These are phyloP conservation scores for Ascochyta pisi DNA, from an alignment of 2,329 filamentous ascomycete genomes.

Conservation along the genomic window DNA sequence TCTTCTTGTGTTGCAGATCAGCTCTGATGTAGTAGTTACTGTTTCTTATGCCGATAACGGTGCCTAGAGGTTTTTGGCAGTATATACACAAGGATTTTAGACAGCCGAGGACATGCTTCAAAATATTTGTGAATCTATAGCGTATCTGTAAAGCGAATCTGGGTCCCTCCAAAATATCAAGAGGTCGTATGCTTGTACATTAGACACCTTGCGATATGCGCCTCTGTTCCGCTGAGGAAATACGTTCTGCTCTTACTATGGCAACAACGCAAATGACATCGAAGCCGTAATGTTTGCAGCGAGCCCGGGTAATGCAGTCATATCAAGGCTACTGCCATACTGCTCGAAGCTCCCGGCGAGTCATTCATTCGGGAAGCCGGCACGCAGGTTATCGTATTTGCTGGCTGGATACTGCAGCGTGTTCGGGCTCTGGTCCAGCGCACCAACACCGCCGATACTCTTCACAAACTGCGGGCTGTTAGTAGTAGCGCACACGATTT, in stretches of 20 bases:
- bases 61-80: too few relatives aligned
- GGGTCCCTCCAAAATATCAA: too few relatives aligned
- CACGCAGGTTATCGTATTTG: constrained; percentile 72
- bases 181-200: too few relatives aligned
- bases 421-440: constrained; percentile 63
- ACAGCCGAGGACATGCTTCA: too few relatives aligned
- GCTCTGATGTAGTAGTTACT: too few relatives aligned
- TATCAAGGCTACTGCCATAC: neutral
- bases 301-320: neutral
- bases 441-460: constrained; percentile 60
- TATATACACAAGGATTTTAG: too few relatives aligned
- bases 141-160: too few relatives aligned
- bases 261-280: neutral
- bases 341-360: neutral
- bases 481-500: neutral
- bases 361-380: constrained; percentile 30
- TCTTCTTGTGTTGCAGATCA: too few relatives aligned
- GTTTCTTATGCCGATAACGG: too few relatives aligned
- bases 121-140: too few relatives aligned
- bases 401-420: constrained; percentile 68
- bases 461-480: constrained; percentile 53
- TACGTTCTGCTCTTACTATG: neutral
- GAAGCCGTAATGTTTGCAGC: neutral
- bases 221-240: too few relatives aligned
- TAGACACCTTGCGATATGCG: too few relatives aligned